phyloP scores from a whole-genome alignment of 208 protist species.

The Acanthamoeba healyi region DNA sequence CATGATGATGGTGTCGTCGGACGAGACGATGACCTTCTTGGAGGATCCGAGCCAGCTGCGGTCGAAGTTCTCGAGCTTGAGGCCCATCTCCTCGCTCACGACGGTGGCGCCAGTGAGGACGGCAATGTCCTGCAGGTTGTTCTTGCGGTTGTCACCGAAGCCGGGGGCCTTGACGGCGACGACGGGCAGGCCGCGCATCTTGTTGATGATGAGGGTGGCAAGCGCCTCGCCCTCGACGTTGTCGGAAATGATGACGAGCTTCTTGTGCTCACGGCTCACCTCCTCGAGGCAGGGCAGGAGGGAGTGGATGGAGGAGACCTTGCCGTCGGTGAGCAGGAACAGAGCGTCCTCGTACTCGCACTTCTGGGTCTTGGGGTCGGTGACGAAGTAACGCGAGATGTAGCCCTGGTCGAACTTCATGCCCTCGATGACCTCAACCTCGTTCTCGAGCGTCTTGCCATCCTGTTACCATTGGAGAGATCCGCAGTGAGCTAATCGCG shows the following conservation, averaged over 20 bases:
- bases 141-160: slow-evolving; percentile 99
- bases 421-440: slow-evolving; percentile 98
- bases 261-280: slow-evolving; percentile 90
- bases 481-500: too few relatives aligned
- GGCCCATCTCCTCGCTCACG: slow-evolving; percentile 87
- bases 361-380: slow-evolving; percentile 97
- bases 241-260: slow-evolving; percentile 99
- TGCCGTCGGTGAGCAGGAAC: slow-evolving; percentile 97
- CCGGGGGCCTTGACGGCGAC: slow-evolving; percentile 97
- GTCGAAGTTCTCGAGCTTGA: slow-evolving; percentile 85
- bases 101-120: slow-evolving; percentile 96
- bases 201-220: slow-evolving; percentile 96
- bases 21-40: slow-evolving; percentile 94
- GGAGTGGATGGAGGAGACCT: slow-evolving; percentile 94
- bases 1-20: slow-evolving; percentile 98
- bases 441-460: slow-evolving; percentile 98
- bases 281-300: slow-evolving; percentile 95
- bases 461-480: slow-evolving; percentile 89
- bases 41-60: slow-evolving; percentile 85
- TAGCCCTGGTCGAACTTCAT: slow-evolving; percentile 98
- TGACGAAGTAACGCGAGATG: slow-evolving; percentile 99
- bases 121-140: slow-evolving; percentile 98
- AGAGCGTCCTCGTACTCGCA: slow-evolving; percentile 96
- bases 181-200: slow-evolving; percentile 91
- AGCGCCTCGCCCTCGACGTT: slow-evolving; percentile 98